Evolutionary conservation across 805 yeast species (phyloP), one percentile per base, ranked within the genome.

Genomic region (Scheffersomyces lignosus): DNA sequence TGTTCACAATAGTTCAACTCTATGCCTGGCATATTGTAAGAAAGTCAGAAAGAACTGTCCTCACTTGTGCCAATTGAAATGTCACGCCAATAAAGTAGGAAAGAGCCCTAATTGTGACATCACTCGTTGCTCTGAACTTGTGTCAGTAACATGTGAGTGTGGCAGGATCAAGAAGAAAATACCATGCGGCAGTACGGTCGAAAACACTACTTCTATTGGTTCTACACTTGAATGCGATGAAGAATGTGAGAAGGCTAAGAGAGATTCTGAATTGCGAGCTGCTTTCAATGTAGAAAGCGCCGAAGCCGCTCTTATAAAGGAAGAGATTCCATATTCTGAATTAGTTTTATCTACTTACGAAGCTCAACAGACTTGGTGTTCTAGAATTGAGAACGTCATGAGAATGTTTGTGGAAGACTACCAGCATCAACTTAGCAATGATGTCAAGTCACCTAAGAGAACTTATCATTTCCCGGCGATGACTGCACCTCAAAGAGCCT

Each of bases 401-500:
- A 58, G 69, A 15, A 59, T 66, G 9, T 76, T 87, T 41, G 69
- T 81, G 30, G 56, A 58, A 14, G 61, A 67, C 15, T 60, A 67
- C 38, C 26, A 41, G 29, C 38, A 40, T 20, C 43, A 45, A 20
- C 34, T 45, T 10, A 54, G 54, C 3, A 51, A 51, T 1, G 51
- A 39, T 10, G 31, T 36, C 6, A 39, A 39, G 10, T 14, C 43
- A 3, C 52, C 58, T 3, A 54, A 59, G 15, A 66, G 70, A 26
- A 60, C 75, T 1, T 60, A 76, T 46, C 80, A 80, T 52, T 87
- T 90, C 60, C 80, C 80, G 13, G 83, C 91, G 13, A 87, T 89
- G 95, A 71, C 65, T 34, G 56, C 69, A 10, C 74, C 79, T 4
- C 91, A 86, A 56, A 67, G 96, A 31, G 66, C 67, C 43, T 87